Percentiles rank a stretch among this genome's conserved stretches.
Evolutionary conservation across 129 eudicot genomes (phyloP).

Genomic region (Silybum marianum): DNA sequence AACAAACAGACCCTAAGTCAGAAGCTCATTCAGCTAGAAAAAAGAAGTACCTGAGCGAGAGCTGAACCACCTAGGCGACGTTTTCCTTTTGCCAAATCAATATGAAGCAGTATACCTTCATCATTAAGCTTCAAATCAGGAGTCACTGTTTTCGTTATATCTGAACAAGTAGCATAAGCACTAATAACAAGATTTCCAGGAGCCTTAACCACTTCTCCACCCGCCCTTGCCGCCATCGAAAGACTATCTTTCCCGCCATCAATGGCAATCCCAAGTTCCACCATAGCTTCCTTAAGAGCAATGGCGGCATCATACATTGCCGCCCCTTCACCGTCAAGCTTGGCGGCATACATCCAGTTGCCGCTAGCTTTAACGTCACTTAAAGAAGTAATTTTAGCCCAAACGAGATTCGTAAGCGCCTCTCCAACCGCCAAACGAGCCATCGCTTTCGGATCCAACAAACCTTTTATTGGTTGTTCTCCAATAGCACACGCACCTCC

Average conservation of each 20-base stretch:
- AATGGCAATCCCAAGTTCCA: too few species aligned
- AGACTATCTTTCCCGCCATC: too few species aligned
- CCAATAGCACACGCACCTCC: slow-evolving; percentile 98
- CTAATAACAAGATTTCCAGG: slow-evolving; percentile 98
- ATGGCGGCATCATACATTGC: too few species aligned
- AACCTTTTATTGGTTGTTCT: slow-evolving; percentile 89
- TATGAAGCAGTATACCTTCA: slow-evolving; percentile 71
- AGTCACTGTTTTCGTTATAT: slow-evolving; percentile 90
- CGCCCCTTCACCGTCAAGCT: too few species aligned
- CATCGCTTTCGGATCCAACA: slow-evolving; percentile 92
- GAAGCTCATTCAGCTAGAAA: too few species aligned
- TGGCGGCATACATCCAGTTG: too few species aligned
- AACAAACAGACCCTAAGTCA: not conserved
- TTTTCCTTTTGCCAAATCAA: slow-evolving; percentile 87
- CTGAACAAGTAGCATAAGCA: slow-evolving; percentile 86
- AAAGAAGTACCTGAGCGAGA: slow-evolving; percentile 57
- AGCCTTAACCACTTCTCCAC: slow-evolving; percentile 92
- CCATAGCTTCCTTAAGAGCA: too few species aligned
- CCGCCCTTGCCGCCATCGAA: slow-evolving; percentile 88
- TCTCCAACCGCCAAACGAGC: slow-evolving; percentile 95
- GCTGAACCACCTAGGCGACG: slow-evolving; percentile 90
- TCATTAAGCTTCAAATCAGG: slow-evolving; percentile 86
- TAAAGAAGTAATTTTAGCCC: slow-evolving; percentile 51
- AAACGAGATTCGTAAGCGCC: slow-evolving; percentile 92
- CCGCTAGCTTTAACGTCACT: too few species aligned